A percentile compares a stretch with the other conserved stretches of the same genome.
These are phyloP conservation scores for Coemansia sp. DNA, from an alignment of 192 early-diverging fungal genomes.

Conservation along the genomic window DNA sequence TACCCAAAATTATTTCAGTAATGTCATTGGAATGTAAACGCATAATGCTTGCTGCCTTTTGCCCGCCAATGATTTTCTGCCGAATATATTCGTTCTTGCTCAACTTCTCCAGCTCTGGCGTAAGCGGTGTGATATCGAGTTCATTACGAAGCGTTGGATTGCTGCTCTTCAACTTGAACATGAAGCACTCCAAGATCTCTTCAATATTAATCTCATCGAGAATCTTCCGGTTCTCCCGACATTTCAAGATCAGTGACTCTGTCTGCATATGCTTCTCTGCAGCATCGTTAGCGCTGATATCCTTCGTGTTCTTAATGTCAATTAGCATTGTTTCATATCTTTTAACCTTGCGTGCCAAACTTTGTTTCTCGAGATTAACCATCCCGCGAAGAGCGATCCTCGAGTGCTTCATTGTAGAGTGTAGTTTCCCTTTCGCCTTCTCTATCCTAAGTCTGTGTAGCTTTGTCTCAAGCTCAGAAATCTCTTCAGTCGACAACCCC, in stretches of 20 bases:
- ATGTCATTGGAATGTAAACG: background rate
- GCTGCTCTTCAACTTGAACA: slow-evolving; percentile 11
- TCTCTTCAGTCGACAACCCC: background rate
- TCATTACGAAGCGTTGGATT: slow-evolving; percentile 1
- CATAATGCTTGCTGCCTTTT: slow-evolving; percentile 12
- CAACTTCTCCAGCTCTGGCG: slow-evolving; percentile 1
- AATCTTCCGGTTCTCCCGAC: slow-evolving; percentile 3
- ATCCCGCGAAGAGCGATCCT: slow-evolving; percentile 4
- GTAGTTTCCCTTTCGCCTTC: slow-evolving; percentile 9
- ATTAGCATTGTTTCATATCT: background rate
- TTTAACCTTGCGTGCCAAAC: slow-evolving; percentile 6
- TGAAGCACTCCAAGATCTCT: slow-evolving; percentile 15
- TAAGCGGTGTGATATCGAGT: background rate
- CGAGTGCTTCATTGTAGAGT: background rate
- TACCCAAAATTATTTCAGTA: background rate
- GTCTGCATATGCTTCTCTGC: too few relatives aligned
- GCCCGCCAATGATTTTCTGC: slow-evolving; percentile 9
- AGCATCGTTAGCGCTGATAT: background rate
- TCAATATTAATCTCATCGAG: background rate
- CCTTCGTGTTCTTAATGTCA: background rate
- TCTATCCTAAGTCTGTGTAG: slow-evolving; percentile 15
- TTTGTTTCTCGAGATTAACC: slow-evolving; percentile 13
- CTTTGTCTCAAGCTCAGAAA: background rate
- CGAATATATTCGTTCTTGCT: slow-evolving; percentile 7
- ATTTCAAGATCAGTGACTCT: background rate